Conservation (phyloP, 345 rosid species). For the Ricinus communis region DNA sequence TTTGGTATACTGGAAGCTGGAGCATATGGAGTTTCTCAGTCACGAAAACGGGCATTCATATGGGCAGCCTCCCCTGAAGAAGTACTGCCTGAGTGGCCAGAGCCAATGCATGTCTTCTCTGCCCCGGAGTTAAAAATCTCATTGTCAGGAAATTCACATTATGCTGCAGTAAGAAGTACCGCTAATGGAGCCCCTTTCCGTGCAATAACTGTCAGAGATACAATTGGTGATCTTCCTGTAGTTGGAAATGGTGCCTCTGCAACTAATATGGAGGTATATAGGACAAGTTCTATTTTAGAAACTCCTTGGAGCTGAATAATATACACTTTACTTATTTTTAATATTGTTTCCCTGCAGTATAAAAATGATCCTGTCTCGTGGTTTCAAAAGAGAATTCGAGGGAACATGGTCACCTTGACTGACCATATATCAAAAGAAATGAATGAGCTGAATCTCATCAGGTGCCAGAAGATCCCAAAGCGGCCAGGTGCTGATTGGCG, state of each 20-base stretch:
- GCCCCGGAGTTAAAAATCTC: constrained; percentile 60
- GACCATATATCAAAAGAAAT: constrained; percentile 82
- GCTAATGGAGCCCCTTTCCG: constrained; percentile 83
- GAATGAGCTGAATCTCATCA: constrained; percentile 72
- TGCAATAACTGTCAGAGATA: constrained; percentile 82
- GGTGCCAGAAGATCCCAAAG: constrained; percentile 75
- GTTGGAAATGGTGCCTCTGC: constrained; percentile 68
- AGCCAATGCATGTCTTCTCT: constrained; percentile 90
- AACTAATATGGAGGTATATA: constrained; percentile 44
- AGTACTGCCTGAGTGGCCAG: constrained; percentile 94
- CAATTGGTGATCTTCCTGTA: constrained; percentile 85
- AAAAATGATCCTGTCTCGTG: constrained; percentile 59
- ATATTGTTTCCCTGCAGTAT: constrained; percentile 42
- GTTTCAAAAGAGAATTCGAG: constrained; percentile 80
- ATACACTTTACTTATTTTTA: neutral
- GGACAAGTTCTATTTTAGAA: neutral
- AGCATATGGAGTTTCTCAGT: constrained; percentile 82
- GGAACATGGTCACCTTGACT: constrained; percentile 42
- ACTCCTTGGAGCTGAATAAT: no score
- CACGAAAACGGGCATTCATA: constrained; percentile 83
- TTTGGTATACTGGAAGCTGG: constrained; percentile 96
- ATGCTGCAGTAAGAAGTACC: constrained; percentile 80
- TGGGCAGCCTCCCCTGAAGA: constrained; percentile 95
- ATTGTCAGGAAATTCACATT: constrained; percentile 43
- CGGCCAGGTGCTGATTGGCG: constrained; percentile 96